Conservation (phyloP, 1,139 yeast genomes). For the Debaryomyces sp. region DNA sequence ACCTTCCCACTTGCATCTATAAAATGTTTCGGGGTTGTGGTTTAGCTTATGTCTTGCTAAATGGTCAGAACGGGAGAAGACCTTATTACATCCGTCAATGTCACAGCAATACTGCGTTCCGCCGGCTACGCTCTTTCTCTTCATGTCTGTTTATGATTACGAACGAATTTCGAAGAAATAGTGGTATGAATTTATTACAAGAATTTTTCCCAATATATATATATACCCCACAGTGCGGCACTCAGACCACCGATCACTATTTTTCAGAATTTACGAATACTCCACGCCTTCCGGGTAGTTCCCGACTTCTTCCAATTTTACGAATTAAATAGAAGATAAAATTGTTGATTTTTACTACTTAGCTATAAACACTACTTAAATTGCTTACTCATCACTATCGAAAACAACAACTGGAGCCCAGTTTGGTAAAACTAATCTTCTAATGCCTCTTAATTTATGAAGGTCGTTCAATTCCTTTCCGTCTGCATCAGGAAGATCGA, state of each 20-base stretch:
- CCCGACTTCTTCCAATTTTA: too few relatives aligned
- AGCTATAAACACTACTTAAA: not conserved
- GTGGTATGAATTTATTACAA: not conserved
- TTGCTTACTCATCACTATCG: conserved; percentile 14
- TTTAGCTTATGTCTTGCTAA: conserved; percentile 39
- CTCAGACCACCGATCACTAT: not conserved
- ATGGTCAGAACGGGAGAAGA: conserved; percentile 41
- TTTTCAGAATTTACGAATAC: too few relatives aligned
- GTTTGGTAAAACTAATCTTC: conserved; percentile 49
- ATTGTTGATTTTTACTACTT: not conserved
- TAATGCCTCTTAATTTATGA: conserved; percentile 44
- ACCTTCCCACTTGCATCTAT: conserved; percentile 25
- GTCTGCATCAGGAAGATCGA: conserved; percentile 58
- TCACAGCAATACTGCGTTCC: conserved; percentile 12
- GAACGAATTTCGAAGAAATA: not conserved
- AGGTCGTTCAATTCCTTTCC: conserved; percentile 50
- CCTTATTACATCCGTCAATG: conserved; percentile 28
- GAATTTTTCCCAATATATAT: not conserved
- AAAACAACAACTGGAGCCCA: conserved; percentile 34
- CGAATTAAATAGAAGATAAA: not conserved
- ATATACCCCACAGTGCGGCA: not conserved
- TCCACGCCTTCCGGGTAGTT: too few relatives aligned
- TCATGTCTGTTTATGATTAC: not conserved
- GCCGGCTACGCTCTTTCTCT: not conserved
- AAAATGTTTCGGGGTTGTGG: conserved; percentile 36